phyloP scores from a whole-genome alignment of 331 rosid species.

The Spiraea crenata region DNA sequence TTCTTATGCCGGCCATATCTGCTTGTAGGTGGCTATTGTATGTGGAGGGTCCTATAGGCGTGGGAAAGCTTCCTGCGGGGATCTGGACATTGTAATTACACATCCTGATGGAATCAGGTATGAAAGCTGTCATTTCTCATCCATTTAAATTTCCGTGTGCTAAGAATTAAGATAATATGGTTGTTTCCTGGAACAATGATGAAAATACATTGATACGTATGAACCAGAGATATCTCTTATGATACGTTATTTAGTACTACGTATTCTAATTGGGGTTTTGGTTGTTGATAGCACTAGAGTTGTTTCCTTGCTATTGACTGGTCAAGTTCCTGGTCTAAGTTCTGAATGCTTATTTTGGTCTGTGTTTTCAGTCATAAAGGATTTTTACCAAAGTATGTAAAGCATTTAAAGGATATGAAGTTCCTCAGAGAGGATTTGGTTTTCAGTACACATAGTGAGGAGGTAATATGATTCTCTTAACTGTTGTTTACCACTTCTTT shows the following conservation, averaged over 20 bases:
- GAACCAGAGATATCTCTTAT: not conserved
- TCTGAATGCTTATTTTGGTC: slow-evolving; percentile 23
- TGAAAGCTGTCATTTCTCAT: slow-evolving; percentile 3
- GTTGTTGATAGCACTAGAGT: not conserved
- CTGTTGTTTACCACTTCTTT: not conserved
- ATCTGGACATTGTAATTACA: slow-evolving; percentile 80
- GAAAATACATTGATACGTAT: not conserved
- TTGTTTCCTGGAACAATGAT: not conserved
- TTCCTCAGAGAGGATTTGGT: slow-evolving; percentile 87
- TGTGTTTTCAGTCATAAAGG: slow-evolving; percentile 72
- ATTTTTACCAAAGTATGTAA: slow-evolving; percentile 58
- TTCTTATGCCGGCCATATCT: not conserved
- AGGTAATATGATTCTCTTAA: slow-evolving; percentile 46
- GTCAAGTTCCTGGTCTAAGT: slow-evolving; percentile 15
- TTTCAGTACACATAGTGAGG: slow-evolving; percentile 82
- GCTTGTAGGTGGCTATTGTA: slow-evolving; percentile 53
- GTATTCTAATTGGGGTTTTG: too few relatives aligned
- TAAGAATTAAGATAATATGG: not conserved
- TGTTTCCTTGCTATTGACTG: slow-evolving; percentile 5
- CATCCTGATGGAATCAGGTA: slow-evolving; percentile 94
- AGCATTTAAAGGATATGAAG: slow-evolving; percentile 72
- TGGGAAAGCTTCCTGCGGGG: slow-evolving; percentile 91
- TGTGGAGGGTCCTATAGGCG: slow-evolving; percentile 97
- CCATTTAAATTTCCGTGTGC: not conserved
- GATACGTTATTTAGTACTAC: not conserved